Conservation (phyloP, 441 rosid genomes). For the Arabidopsis lyrata region DNA sequence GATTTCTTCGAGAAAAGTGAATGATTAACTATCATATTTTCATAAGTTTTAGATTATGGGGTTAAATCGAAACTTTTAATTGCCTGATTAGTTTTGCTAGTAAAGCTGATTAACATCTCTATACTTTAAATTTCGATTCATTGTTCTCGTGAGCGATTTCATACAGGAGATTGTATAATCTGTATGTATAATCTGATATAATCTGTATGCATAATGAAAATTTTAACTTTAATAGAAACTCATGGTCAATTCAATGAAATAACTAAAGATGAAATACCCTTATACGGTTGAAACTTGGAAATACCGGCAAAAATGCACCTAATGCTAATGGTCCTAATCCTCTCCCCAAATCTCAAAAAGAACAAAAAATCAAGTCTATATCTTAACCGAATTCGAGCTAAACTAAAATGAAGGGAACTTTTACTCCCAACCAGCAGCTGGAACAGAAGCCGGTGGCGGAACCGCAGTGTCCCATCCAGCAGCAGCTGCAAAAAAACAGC, state of each 20-base stretch:
- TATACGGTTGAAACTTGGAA: background rate
- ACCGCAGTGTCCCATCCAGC: slow-evolving; percentile 56
- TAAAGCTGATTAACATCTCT: background rate
- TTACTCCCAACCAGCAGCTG: slow-evolving; percentile 54
- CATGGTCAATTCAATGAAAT: background rate
- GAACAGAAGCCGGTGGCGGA: slow-evolving; percentile 37
- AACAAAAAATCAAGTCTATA: background rate
- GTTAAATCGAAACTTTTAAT: background rate
- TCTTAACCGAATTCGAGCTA: background rate
- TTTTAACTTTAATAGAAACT: background rate
- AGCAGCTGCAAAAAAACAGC: slow-evolving; percentile 21
- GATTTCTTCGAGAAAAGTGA: background rate
- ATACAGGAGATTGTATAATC: background rate
- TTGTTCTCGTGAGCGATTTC: background rate
- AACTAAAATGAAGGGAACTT: background rate
- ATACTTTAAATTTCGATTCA: no score
- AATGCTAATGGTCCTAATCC: background rate
- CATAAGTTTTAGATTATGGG: background rate
- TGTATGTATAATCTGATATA: no score
- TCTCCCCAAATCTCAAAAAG: background rate
- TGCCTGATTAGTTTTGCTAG: background rate
- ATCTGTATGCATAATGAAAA: background rate
- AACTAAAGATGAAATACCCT: background rate
- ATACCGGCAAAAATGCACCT: background rate
- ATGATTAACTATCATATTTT: background rate